A percentile compares a stretch with the other conserved stretches of the same genome.
These are phyloP conservation scores for Nakazawaea peltata DNA, from an alignment of 805 yeast genomes.

Conservation along the genomic window DNA sequence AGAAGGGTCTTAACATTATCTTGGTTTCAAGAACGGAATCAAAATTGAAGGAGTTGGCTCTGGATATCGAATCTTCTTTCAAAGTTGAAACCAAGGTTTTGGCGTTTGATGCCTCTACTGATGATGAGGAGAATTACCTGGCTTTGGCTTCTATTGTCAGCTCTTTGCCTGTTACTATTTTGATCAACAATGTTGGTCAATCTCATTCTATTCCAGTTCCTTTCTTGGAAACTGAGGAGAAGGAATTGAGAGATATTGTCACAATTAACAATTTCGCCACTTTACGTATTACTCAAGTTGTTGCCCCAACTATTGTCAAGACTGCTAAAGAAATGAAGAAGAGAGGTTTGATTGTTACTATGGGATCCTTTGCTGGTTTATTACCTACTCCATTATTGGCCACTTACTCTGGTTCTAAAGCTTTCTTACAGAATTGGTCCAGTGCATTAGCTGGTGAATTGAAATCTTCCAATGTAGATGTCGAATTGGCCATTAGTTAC, in stretches of 20 bases:
- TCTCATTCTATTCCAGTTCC: conserved; percentile 95
- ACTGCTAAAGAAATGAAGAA: conserved; percentile 31
- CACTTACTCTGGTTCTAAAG: conserved; percentile 92
- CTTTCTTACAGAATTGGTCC: conserved; percentile 92
- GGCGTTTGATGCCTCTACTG: conserved; percentile 73
- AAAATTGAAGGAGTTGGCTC: conserved; percentile 60
- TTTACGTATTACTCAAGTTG: conserved; percentile 71
- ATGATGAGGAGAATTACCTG: conserved; percentile 48
- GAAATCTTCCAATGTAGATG: conserved; percentile 63
- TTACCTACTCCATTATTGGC: conserved; percentile 90
- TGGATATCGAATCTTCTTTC: conserved; percentile 53
- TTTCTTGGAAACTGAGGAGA: conserved; percentile 67
- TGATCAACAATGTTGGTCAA: conserved; percentile 90
- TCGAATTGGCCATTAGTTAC: conserved; percentile 78
- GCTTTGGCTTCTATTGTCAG: conserved; percentile 37
- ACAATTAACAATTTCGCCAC: conserved; percentile 84
- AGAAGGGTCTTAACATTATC: conserved; percentile 73
- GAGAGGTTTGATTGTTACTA: conserved; percentile 78
- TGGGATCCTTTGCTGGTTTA: conserved; percentile 97
- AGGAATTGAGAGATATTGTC: conserved; percentile 73
- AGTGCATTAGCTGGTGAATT: conserved; percentile 83
- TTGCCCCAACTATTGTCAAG: conserved; percentile 60
- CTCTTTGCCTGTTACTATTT: conserved; percentile 57
- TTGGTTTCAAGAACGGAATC: conserved; percentile 78
- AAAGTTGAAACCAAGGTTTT: conserved; percentile 56